Evolutionary conservation across 208 protist species (phyloP).

Genomic region (Lotmaria passim): DNA sequence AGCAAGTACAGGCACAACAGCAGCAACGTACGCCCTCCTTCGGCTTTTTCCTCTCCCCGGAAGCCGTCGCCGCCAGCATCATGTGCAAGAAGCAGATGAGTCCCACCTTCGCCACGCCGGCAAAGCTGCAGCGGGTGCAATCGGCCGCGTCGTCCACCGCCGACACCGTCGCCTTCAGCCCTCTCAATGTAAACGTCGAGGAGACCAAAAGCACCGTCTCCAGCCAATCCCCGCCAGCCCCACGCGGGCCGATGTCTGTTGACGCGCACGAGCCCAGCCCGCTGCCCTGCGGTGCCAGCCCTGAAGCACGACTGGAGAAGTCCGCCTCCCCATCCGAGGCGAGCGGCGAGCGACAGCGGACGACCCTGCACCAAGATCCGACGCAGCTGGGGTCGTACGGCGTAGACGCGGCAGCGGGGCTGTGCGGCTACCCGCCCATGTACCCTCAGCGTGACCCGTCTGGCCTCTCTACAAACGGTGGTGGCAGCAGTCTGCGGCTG

Average conservation of each 20-base stretch:
- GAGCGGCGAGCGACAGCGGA: not conserved
- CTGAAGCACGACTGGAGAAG: not conserved
- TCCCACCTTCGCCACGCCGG: not conserved
- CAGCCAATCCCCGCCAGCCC: not conserved
- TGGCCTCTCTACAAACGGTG: not conserved
- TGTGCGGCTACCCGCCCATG: not conserved
- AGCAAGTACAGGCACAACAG: slow-evolving; percentile 15
- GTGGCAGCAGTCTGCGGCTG: slow-evolving; percentile 8
- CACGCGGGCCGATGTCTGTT: slow-evolving; percentile 10
- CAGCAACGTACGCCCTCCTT: slow-evolving; percentile 9
- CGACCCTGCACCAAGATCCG: slow-evolving; percentile 15
- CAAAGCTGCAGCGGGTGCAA: slow-evolving; percentile 11
- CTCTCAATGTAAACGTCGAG: not conserved
- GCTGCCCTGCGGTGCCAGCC: not conserved
- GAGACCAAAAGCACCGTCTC: not conserved
- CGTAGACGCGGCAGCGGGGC: too few relatives aligned
- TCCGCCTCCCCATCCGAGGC: not conserved
- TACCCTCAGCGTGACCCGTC: slow-evolving; percentile 9
- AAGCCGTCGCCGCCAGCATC: not conserved
- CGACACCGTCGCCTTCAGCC: slow-evolving; percentile 24
- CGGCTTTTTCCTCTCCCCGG: slow-evolving; percentile 15
- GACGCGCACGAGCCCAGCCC: slow-evolving; percentile 8
- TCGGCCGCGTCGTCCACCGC: slow-evolving; percentile 14
- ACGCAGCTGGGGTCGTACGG: not conserved
- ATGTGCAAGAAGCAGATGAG: not conserved